Conservation (phyloP, 1,284 basidiomycete genomes). For the Malassezia vespertilionis region DNA sequence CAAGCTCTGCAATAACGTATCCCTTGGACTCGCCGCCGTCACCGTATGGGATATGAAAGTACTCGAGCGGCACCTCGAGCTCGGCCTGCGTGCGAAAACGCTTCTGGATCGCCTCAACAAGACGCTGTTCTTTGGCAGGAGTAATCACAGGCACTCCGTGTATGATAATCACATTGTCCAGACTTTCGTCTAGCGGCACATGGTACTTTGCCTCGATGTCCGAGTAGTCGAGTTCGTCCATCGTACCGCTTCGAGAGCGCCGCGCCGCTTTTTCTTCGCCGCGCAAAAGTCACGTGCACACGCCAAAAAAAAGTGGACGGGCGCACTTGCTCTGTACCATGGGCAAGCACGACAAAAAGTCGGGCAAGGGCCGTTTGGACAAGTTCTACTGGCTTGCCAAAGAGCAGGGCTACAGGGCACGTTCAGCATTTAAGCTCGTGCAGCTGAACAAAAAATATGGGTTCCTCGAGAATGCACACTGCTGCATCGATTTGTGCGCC, state of each 20-base stretch:
- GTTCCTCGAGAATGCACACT: slow-evolving; percentile 78
- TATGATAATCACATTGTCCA: slow-evolving; percentile 50
- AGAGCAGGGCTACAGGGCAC: slow-evolving; percentile 96
- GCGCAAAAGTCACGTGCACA: slow-evolving; percentile 13
- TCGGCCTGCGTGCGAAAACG: slow-evolving; percentile 47
- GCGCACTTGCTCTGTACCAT: slow-evolving; percentile 12
- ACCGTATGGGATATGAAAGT: slow-evolving; percentile 48
- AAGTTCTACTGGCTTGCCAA: slow-evolving; percentile 52
- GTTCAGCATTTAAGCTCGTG: slow-evolving; percentile 98
- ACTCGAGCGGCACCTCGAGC: slow-evolving; percentile 38
- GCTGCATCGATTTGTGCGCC: slow-evolving; percentile 95
- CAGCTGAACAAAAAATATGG: slow-evolving; percentile 97
- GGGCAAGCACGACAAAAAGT: slow-evolving; percentile 46
- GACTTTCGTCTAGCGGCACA: slow-evolving; percentile 46
- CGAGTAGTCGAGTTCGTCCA: slow-evolving; percentile 74
- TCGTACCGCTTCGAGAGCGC: slow-evolving; percentile 25
- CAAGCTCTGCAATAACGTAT: slow-evolving; percentile 81
- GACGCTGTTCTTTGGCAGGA: slow-evolving; percentile 45
- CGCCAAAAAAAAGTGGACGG: slow-evolving; percentile 6
- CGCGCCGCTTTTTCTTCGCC: slow-evolving; percentile 14
- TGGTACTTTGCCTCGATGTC: slow-evolving; percentile 77
- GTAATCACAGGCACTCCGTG: slow-evolving; percentile 49
- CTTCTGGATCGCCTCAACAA: slow-evolving; percentile 49
- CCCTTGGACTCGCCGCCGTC: slow-evolving; percentile 48
- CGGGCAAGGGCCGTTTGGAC: slow-evolving; percentile 46